Evolutionary conservation across 164 flowering plant genomes (phyloP), one percentile per base, ranked within the genome.

Genomic region (Macadamia tetraphylla): DNA sequence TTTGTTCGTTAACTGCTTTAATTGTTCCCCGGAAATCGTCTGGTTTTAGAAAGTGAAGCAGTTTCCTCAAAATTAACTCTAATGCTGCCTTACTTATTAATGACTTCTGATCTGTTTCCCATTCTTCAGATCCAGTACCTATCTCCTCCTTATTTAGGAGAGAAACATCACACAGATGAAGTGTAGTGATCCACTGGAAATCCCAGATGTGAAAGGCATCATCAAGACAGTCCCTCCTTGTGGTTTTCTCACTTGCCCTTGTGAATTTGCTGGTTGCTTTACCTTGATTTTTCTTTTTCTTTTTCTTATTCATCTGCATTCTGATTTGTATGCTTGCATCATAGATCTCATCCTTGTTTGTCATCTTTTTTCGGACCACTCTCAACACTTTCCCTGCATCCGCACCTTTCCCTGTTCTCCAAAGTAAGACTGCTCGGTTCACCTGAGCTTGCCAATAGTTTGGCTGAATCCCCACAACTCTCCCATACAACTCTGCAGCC

Each of bases 361-460:
- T 73, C 67, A 63, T 67, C 63, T 67, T 73, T 32, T 67, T 73
- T 32, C 62, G 63, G n/a, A 71, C 75, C 6, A 67, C 71, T n/a
- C 46, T 67, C 18, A 73, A 17, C 8, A 67, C 62, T 58, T 29
- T 73, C 63, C 58, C 63, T 1, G 75, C 63, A 14, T 67, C 75
- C 49, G 62, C 71, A 4, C 63, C 18, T 56, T 73, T 71, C 52
- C 67, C 67, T 1, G 71, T 71, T 23, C 75, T 71, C 64, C 62
- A 58, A 63, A 73, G 48, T 0, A 71, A 44, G 6, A 73, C 63
- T 9, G 67, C 71, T 18, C 59, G 18, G 48, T 73, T 73, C 6
- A 73, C 56, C 71, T 73, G 75, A 2, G 75, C 75, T 51, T 63
- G 56, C 75, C 71, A 73, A 63, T 73, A 71, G 51, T 63, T 63